phyloP scores from a whole-genome alignment of 148 eudicot species.

The Chenopodium suecicum region DNA sequence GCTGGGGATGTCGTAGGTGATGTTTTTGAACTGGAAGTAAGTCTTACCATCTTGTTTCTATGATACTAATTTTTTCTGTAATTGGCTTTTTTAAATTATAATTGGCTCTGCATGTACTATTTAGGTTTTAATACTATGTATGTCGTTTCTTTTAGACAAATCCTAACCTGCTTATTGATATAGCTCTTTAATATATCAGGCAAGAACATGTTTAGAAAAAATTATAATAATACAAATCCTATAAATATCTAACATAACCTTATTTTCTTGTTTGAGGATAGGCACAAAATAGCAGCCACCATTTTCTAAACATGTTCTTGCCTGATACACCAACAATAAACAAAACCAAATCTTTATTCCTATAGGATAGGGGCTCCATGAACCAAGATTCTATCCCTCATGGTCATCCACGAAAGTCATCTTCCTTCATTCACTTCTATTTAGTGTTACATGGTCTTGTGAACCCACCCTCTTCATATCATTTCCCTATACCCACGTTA shows the following conservation, averaged over 20 bases:
- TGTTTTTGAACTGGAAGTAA: constrained; percentile 55
- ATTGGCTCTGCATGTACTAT: neutral
- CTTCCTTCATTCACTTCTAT: no score
- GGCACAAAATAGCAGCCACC: neutral
- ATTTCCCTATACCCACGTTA: no score
- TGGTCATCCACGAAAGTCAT: no score
- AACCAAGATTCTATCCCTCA: no score
- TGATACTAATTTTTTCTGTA: neutral
- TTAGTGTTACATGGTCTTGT: no score
- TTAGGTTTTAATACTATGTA: neutral
- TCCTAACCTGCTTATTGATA: neutral
- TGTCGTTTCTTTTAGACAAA: neutral
- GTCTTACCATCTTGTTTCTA: neutral
- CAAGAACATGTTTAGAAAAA: no score
- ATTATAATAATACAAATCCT: no score
- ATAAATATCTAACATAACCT: neutral
- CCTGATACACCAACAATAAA: no score
- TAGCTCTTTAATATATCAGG: neutral
- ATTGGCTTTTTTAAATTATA: neutral
- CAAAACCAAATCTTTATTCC: no score
- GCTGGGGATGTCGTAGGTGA: constrained; percentile 53
- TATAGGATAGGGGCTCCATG: no score
- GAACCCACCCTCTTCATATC: no score
- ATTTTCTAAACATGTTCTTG: neutral
- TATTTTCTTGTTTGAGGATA: neutral